Evolutionary conservation across 306 rosid genomes (phyloP).

Genomic region (Quercus dentata): DNA sequence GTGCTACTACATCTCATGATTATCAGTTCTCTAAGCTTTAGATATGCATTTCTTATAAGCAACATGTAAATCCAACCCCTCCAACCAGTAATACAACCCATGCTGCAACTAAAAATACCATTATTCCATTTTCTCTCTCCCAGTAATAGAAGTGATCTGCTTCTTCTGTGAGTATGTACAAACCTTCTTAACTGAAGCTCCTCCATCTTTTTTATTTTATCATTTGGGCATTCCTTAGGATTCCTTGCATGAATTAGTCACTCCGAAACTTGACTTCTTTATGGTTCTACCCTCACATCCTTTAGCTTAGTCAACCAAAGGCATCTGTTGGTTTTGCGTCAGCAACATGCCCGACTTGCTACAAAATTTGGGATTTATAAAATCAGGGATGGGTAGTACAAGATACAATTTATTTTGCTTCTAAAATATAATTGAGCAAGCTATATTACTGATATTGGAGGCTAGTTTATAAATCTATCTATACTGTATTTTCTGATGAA

Average conservation of each 20-base stretch:
- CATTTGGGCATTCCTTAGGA: background rate
- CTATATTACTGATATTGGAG: background rate
- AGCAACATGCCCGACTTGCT: background rate
- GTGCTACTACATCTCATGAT: background rate
- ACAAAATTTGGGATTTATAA: background rate
- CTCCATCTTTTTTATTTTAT: background rate
- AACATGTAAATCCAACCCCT: background rate
- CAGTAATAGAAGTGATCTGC: background rate
- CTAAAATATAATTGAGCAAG: background rate
- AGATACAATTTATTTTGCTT: background rate
- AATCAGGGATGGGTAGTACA: background rate
- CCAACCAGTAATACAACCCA: background rate
- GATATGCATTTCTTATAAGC: background rate
- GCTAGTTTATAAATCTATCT: background rate
- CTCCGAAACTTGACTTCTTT: constrained; percentile 8
- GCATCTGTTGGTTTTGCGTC: background rate
- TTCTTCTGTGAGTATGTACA: background rate
- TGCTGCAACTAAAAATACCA: no score
- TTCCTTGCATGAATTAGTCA: background rate
- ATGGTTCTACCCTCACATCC: background rate
- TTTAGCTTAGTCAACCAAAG: background rate
- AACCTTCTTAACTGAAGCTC: background rate
- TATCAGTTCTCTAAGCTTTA: background rate
- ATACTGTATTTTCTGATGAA: background rate
- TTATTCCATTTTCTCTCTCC: background rate